Base-by-base conservation (phyloP, 169 alveolate species). In the Theileria luwenshuni region DNA sequence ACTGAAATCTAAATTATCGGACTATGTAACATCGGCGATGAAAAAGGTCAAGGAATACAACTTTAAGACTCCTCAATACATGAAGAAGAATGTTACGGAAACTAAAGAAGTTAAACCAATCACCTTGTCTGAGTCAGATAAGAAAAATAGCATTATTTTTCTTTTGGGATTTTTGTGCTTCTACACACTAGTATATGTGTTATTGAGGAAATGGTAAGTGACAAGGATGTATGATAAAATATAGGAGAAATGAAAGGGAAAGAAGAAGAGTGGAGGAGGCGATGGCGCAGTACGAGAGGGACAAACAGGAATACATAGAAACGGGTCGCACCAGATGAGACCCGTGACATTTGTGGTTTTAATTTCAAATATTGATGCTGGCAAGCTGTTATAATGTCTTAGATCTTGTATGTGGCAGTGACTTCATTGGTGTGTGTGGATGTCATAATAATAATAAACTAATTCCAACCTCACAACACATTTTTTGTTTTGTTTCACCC, bases 261-360 rank as follows among this genome's bases (percentile, higher is more conserved):
- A n/a, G 49, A 63, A 72, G 71, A 17, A 73, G 77, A 13, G 83
- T 79, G 5, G 83, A 42, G 12, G 25, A 79, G 48, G 85, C 87
- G 0, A 42, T 79, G 23, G 74, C 48, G 23, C 73, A 70, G 32
- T 79, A 79, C 47, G 83, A 79, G 41, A 45, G 60, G 25, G 87
- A 79, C 65, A 79, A 71, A 60, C 58, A 60, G 72, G 70, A 70
- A 41, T 79, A 71, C 48, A 79, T 79, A n/a, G 87, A 79, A 43
- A 71, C 83, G n/a, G 87, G 87, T 2, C 64, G 54, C 32, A 79
- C 87, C 1, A 60, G 69, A n/a, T 74, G 58, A 27, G 15, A 6
- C 30, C 1, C 17, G 32, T n/a, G n/a, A n/a, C n/a, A n/a, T n/a
- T n/a, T n/a, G n/a, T n/a, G n/a, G n/a, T n/a, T n/a, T n/a, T n/a